Evolutionary conservation across 1,139 yeast species (phyloP).

Genomic region (Yamadazyma taylorii): DNA sequence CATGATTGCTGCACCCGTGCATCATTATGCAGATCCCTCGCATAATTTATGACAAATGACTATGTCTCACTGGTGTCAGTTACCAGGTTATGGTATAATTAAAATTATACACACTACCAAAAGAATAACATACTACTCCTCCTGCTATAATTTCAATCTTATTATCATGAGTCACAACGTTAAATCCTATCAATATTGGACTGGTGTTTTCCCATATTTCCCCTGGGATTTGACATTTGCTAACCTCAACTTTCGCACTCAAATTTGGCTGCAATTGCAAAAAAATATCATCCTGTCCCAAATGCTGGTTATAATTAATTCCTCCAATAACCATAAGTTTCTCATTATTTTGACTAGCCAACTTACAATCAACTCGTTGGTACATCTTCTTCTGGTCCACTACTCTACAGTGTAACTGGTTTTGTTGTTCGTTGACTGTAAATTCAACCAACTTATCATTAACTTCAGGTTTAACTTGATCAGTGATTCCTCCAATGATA

Average conservation of each 20-base stretch:
- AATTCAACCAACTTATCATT: slow-evolving; percentile 37
- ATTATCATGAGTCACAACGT: slow-evolving; percentile 26
- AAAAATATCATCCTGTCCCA: slow-evolving; percentile 32
- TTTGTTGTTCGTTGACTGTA: slow-evolving; percentile 14
- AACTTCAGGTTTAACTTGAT: slow-evolving; percentile 32
- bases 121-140: slow-evolving; percentile 83
- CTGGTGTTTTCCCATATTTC: slow-evolving; percentile 35
- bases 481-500: slow-evolving; percentile 55
- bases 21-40: no score
- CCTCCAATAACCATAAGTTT: slow-evolving; percentile 60
- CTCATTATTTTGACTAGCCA: slow-evolving; percentile 18
- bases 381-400: slow-evolving; percentile 7
- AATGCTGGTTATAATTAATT: slow-evolving; percentile 42
- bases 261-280: not conserved
- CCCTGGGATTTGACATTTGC: slow-evolving; percentile 26
- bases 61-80: no score
- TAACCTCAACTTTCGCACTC: slow-evolving; percentile 16
- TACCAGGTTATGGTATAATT: slow-evolving; percentile 12
- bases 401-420: slow-evolving; percentile 8
- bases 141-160: slow-evolving; percentile 54
- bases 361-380: slow-evolving; percentile 50
- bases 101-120: slow-evolving; percentile 68
- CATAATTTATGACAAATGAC: no score
- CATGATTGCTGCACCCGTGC: no score
- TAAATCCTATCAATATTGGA: slow-evolving; percentile 66